These are phyloP conservation scores for Apiospora marii DNA, from an alignment of 2,329 filamentous ascomycete species.

Conservation along the genomic window DNA sequence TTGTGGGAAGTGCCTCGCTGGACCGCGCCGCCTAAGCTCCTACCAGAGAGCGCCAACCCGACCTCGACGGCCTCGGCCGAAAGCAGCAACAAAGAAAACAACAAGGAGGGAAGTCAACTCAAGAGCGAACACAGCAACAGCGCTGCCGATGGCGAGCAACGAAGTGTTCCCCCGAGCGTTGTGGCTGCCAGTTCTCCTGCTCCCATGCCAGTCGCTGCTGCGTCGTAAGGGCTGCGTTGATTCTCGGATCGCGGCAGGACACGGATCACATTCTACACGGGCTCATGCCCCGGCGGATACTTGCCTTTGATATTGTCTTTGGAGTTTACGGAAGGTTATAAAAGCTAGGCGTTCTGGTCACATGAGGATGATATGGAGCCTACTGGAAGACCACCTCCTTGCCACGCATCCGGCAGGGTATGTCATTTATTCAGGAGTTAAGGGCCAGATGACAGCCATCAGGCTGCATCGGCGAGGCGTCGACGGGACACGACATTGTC, in stretches of 20 bases:
- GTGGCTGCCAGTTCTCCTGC: conserved; percentile 59
- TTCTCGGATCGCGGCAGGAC: neutral
- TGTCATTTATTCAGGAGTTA: conserved; percentile 26
- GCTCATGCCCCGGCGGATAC: conserved; percentile 22
- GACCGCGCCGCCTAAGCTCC: conserved; percentile 73
- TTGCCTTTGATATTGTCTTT: conserved; percentile 33
- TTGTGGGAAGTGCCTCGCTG: conserved; percentile 84
- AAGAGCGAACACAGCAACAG: conserved; percentile 55
- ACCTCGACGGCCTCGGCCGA: conserved; percentile 55
- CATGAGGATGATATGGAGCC: conserved; percentile 3
- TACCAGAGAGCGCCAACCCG: conserved; percentile 54
- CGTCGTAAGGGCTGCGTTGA: conserved; percentile 31
- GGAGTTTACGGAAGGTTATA: conserved; percentile 32
- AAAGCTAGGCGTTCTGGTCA: conserved; percentile 43
- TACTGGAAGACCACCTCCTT: neutral
- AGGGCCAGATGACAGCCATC: conserved; percentile 23
- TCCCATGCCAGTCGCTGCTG: conserved; percentile 56
- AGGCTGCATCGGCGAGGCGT: conserved; percentile 27
- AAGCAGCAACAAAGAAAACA: conserved; percentile 70
- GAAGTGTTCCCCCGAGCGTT: conserved; percentile 56
- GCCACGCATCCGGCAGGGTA: neutral
- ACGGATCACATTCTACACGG: neutral
- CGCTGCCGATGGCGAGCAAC: conserved; percentile 60
- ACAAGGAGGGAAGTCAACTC: conserved; percentile 62
- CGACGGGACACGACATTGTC: neutral